Conservation (phyloP, 257 asterid genomes). For the Solanum okadae region DNA sequence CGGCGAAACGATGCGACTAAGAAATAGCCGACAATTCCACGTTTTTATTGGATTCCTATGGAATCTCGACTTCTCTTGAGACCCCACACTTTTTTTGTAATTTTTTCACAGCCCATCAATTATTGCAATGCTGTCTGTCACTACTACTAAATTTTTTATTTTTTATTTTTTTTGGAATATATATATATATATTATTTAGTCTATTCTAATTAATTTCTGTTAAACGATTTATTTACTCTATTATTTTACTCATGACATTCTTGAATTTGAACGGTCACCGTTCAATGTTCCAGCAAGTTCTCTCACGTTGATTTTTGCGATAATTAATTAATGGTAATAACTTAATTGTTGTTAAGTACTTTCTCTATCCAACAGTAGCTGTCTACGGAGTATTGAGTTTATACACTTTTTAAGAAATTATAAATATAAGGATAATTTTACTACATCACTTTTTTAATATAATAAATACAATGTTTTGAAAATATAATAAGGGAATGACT, state of each 20-base stretch:
- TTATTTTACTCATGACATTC: not conserved
- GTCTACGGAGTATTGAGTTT: no score
- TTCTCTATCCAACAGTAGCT: accelerated
- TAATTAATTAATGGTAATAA: no score
- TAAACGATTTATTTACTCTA: no score
- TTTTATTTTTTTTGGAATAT: not conserved
- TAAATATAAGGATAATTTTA: no score
- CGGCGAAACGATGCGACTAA: constrained; percentile 34
- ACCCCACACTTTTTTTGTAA: not conserved
- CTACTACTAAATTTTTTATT: not conserved
- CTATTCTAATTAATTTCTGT: not conserved
- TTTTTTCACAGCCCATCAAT: not conserved
- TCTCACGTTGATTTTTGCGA: no score
- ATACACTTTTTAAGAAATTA: no score
- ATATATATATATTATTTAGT: no score
- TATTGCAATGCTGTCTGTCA: not conserved
- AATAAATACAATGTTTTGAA: no score
- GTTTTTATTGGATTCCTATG: constrained; percentile 5
- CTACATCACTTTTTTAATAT: no score
- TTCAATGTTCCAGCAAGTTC: not conserved
- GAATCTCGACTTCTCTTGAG: not conserved
- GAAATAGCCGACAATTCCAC: constrained; percentile 7
- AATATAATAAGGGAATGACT: no score
- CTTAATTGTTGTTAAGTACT: no score
- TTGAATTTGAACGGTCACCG: not conserved